Evolutionary conservation across 2,329 filamentous ascomycete species (phyloP), one percentile per base, ranked within the genome.

Genomic region (Pleurostoma richardsiae): DNA sequence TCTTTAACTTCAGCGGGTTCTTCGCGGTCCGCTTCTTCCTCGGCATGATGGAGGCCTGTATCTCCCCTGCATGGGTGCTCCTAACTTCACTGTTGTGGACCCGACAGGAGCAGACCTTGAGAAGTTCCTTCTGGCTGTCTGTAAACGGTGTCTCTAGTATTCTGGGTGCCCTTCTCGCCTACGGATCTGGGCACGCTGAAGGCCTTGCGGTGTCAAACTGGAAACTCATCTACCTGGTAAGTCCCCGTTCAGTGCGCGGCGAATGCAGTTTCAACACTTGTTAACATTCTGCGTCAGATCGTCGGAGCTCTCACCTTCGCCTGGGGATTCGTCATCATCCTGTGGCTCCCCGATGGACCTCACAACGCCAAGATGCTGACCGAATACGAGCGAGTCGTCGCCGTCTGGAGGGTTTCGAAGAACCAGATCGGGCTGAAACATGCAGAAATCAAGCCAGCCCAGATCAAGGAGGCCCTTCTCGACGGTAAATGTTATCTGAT

Each of bases 361-460:
- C 57, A 60, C 6, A 57, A 52, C 3, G 63, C 64, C 1, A 59
- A 59, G 41, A 66, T 69, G 48, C 56, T 69, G 6, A 57, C 58
- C 5, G 62, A 68, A 33, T 44, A 52, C 46, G 67, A 67, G 47
- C 60, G 65, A 38, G 58, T 63, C 5, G 64, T 70, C 4, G 66
- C 66, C 3, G 63, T 69, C 36, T 60, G 67, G 41, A 65, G 67
- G 26, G 65, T 70, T 27, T 57, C 65, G 10, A 52, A 54, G 7
- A 70, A 69, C 51, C 67, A 65, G 59, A 68, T 66, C 42, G 66
- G 66, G n/a, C 61, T 68, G 39, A 69, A 70, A 50, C 68, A 67
- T 39, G 61, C 60, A 53, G 55, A 59, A 8, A 67, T 70, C 46
- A 59, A 64, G 27, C 45, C 42, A 1, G 29, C 46, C 1, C 69